A percentile compares a stretch with the other conserved stretches of the same genome.
phyloP scores from a whole-genome alignment of 768 basidiomycete genomes.

The Xerocomellus intermedius region DNA sequence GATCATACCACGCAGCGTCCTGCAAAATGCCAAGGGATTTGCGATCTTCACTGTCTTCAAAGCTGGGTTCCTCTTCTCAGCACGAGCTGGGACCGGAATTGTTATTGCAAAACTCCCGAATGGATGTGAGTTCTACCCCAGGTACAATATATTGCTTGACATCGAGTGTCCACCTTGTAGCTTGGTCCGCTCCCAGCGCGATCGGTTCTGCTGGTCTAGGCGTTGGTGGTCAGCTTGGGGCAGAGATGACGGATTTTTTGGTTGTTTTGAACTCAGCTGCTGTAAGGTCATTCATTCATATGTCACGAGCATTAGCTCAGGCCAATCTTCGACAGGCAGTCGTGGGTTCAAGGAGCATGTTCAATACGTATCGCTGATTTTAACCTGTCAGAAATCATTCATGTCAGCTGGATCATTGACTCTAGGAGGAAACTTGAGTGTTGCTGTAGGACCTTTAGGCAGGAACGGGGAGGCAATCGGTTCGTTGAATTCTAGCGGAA shows the following conservation, averaged over 20 bases:
- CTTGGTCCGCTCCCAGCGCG: slow-evolving; percentile 93
- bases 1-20: slow-evolving; percentile 55
- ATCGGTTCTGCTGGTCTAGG: slow-evolving; percentile 93
- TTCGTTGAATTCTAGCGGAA: slow-evolving; percentile 78
- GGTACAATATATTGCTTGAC: not conserved
- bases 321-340: slow-evolving; percentile 47
- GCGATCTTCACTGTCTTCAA: slow-evolving; percentile 92
- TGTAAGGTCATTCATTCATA: slow-evolving; percentile 40
- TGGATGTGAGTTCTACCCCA: slow-evolving; percentile 58
- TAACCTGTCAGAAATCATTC: slow-evolving; percentile 63
- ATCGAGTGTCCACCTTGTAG: slow-evolving; percentile 54
- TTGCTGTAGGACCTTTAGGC: slow-evolving; percentile 89
- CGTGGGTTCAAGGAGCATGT: slow-evolving; percentile 39
- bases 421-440: slow-evolving; percentile 86
- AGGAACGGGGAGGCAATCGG: slow-evolving; percentile 91
- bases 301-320: slow-evolving; percentile 7
- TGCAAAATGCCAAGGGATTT: slow-evolving; percentile 68
- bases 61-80: slow-evolving; percentile 63
- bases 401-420: slow-evolving; percentile 94
- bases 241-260: slow-evolving; percentile 89
- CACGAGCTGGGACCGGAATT: slow-evolving; percentile 79
- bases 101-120: slow-evolving; percentile 83
- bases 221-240: slow-evolving; percentile 78
- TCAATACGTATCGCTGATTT: not conserved
- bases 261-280: slow-evolving; percentile 83